A percentile compares a stretch with the other conserved stretches of the same genome.
Conservation (phyloP, 768 basidiomycete genomes). For the Astraeus odoratus region DNA sequence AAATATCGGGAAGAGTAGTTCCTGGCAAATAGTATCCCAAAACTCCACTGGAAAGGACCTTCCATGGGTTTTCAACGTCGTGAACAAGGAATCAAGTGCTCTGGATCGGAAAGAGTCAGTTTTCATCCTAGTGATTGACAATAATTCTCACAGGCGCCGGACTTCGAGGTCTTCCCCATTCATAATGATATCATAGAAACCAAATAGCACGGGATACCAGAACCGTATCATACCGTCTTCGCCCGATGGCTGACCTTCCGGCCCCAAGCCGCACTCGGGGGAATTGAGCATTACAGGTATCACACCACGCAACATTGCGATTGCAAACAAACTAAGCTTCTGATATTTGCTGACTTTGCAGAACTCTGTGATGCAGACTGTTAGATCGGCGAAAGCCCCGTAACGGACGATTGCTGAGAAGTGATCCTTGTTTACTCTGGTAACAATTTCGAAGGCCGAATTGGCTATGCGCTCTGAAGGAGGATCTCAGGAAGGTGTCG, state of each 20-base stretch:
- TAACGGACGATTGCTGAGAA: conserved; percentile 87
- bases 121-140: neutral
- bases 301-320: conserved; percentile 90
- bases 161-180: conserved; percentile 99
- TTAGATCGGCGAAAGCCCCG: conserved; percentile 93
- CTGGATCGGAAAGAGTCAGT: conserved; percentile 35
- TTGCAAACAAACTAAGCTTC: conserved; percentile 93
- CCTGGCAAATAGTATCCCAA: conserved; percentile 96
- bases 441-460: conserved; percentile 95
- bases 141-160: conserved; percentile 74
- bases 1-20: conserved; percentile 97
- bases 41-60: conserved; percentile 81
- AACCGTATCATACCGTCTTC: conserved; percentile 92
- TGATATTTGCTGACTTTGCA: conserved; percentile 99
- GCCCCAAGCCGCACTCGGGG: conserved; percentile 53
- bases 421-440: conserved; percentile 82
- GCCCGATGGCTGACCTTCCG: conserved; percentile 31
- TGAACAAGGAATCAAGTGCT: conserved; percentile 94
- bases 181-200: conserved; percentile 99
- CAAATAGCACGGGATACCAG: conserved; percentile 95
- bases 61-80: conserved; percentile 87
- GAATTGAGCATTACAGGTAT: conserved; percentile 87
- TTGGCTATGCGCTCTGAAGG: conserved; percentile 76
- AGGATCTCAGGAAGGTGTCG: neutral
- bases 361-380: conserved; percentile 97